Base-by-base conservation (phyloP, 495 filamentous ascomycete genomes). In the Xylaria curta region DNA sequence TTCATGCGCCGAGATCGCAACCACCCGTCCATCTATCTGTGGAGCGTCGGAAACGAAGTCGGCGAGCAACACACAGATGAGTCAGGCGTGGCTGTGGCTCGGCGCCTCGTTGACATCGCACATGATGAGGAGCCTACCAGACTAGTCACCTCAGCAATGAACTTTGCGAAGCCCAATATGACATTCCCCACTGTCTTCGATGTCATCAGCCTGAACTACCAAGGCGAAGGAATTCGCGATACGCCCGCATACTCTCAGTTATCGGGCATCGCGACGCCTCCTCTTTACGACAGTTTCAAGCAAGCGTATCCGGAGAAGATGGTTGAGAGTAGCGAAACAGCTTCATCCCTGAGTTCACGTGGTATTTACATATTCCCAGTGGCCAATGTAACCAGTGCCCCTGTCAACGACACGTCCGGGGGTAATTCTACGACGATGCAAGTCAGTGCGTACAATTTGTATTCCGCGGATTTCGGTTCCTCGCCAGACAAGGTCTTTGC, bases 1-100 rank as follows among this genome's bases (percentile, higher is more conserved):
- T 84, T 84, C 56, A 58, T 84, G 33, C 78, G 82, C 4, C 78
- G 82, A 19, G 83, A 85, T 59, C 78, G 81, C 17, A 85, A 85
- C 73, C 82, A 85, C 69, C 81, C 83, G 3, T 82, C 82, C 10
- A 72, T 85, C 28, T 78, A 82, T 8, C 73, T 74, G 3, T 85
- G 83, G 83, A 79, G 76, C 62, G 74, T 81, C 56, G 83, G 83
- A 7, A 85, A 85, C 64, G 82, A 84, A 65, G 60, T 85, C 15
- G 21, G 53, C 13, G 80, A 85, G 56, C 82, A 84, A 63, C 40
- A 64, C 15, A 36, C 63, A 17, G 72, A 64, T 66, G 58, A 47
- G 9, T 10, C 31, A 9, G 75, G 79, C 17, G 79, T 70, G 3
- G 24, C 63, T 12, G 73, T 61, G 7, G 79, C 58, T 10, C 71